Percentiles rank a stretch among this genome's conserved stretches.
Conservation (phyloP, 1,284 basidiomycete genomes). For the Vanrija sp. region DNA sequence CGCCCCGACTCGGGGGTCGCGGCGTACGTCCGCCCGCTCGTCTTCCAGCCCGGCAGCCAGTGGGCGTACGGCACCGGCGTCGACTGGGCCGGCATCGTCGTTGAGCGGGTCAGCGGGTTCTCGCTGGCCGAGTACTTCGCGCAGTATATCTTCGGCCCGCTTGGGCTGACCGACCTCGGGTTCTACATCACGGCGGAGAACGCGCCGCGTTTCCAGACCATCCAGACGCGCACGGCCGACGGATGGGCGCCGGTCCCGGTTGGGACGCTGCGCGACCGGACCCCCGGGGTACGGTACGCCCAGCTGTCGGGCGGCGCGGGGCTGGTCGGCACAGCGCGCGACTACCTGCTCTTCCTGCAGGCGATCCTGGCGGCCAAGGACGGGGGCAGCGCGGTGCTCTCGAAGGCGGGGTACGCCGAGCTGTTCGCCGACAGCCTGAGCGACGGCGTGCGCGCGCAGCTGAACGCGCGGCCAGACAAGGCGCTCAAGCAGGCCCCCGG, state of each 20-base stretch:
- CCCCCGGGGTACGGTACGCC: no score
- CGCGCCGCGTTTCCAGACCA: slow-evolving; percentile 16
- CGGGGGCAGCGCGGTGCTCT: slow-evolving; percentile 17
- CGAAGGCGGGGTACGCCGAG: slow-evolving; percentile 16
- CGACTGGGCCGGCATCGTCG: slow-evolving; percentile 42
- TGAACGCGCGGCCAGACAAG: no score
- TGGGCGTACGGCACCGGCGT: slow-evolving; percentile 34
- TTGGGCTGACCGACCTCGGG: slow-evolving; percentile 28
- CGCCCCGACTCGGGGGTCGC: slow-evolving; percentile 14
- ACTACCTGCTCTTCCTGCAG: slow-evolving; percentile 19
- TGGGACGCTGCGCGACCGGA: no score
- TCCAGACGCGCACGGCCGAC: slow-evolving; percentile 8
- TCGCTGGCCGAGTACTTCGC: slow-evolving; percentile 38
- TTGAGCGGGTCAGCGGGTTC: slow-evolving; percentile 34
- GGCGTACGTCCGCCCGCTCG: slow-evolving; percentile 18
- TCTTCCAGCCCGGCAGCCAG: slow-evolving; percentile 36
- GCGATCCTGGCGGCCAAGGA: slow-evolving; percentile 11
- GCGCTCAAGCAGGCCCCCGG: neutral
- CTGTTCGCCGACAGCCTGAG: slow-evolving; percentile 24
- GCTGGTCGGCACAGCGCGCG: slow-evolving; percentile 14
- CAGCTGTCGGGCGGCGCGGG: slow-evolving; percentile 15
- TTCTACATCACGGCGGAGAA: slow-evolving; percentile 32
- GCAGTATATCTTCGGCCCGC: slow-evolving; percentile 36
- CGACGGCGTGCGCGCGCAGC: no score
- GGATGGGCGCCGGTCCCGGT: neutral